These are phyloP conservation scores for Flagelloscypha sp. DNA, from an alignment of 768 basidiomycete species.

Conservation along the genomic window DNA sequence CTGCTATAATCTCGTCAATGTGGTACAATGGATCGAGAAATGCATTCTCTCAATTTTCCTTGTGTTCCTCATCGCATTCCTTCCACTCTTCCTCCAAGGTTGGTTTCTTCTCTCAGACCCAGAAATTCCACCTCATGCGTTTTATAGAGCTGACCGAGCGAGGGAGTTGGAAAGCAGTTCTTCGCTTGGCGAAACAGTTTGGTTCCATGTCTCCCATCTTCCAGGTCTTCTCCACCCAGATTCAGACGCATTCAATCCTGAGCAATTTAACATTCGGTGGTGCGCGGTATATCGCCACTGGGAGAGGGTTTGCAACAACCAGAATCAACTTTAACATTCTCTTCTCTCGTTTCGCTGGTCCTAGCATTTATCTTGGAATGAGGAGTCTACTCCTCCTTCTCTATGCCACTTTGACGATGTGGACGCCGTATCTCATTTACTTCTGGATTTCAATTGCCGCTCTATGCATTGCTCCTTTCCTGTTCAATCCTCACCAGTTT, in stretches of 20 bases:
- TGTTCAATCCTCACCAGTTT: constrained; percentile 99
- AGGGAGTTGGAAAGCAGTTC: constrained; percentile 84
- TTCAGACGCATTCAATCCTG: constrained; percentile 95
- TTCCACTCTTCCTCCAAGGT: constrained; percentile 95
- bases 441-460: constrained; percentile 96
- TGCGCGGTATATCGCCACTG: constrained; percentile 96
- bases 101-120: constrained; percentile 11
- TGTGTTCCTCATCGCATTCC: constrained; percentile 95
- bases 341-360: constrained; percentile 97
- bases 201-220: constrained; percentile 90
- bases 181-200: constrained; percentile 92
- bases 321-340: constrained; percentile 91
- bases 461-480: constrained; percentile 90
- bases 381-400: constrained; percentile 86
- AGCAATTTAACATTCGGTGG: constrained; percentile 97
- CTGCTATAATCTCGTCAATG: constrained; percentile 91
- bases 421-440: constrained; percentile 90
- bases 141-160: constrained; percentile 84
- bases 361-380: constrained; percentile 96
- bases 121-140: constrained; percentile 8
- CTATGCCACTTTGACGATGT: constrained; percentile 87
- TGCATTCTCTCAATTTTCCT: constrained; percentile 98
- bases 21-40: constrained; percentile 91
- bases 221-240: constrained; percentile 97
- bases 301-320: constrained; percentile 96